phyloP scores from a whole-genome alignment of 2,329 filamentous ascomycete genomes.

The Arthrinium puccinioides region DNA sequence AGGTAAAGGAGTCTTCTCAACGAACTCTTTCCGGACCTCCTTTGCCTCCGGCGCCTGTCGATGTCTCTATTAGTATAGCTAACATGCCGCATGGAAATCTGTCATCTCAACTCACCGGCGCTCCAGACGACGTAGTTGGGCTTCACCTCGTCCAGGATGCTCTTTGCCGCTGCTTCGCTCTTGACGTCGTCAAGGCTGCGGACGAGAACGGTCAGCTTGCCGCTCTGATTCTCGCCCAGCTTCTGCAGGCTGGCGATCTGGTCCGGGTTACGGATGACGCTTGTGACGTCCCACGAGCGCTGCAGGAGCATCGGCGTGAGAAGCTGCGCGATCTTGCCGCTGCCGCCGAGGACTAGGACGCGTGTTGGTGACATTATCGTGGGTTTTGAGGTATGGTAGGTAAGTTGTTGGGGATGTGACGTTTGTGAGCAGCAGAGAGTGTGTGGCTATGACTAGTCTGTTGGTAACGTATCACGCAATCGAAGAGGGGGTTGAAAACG shows the following conservation, averaged over 20 bases:
- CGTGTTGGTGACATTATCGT: constrained; percentile 19
- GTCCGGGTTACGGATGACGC: constrained; percentile 65
- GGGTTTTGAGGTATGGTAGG: background rate
- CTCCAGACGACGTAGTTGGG: constrained; percentile 63
- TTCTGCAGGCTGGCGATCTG: constrained; percentile 59
- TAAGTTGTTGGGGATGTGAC: background rate
- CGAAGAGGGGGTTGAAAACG: no score
- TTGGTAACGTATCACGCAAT: no score
- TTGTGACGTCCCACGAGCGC: constrained; percentile 70
- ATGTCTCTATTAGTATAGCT: constrained; percentile 7
- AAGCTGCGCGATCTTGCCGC: constrained; percentile 70
- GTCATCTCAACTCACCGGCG: constrained; percentile 43
- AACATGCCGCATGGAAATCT: background rate
- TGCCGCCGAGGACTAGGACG: constrained; percentile 72
- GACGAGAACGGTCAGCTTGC: constrained; percentile 62
- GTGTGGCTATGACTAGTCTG: no score
- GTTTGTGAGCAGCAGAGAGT: no score
- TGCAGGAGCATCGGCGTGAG: constrained; percentile 71
- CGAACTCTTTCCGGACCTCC: constrained; percentile 42
- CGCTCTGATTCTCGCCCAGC: constrained; percentile 49
- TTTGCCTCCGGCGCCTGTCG: constrained; percentile 50
- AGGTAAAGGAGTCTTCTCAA: background rate
- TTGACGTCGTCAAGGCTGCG: constrained; percentile 66
- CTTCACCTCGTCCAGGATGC: constrained; percentile 53
- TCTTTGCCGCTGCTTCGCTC: constrained; percentile 52